Evolutionary conservation across 192 early-diverging fungal species (phyloP).

Genomic region (Gigaspora rosea): DNA sequence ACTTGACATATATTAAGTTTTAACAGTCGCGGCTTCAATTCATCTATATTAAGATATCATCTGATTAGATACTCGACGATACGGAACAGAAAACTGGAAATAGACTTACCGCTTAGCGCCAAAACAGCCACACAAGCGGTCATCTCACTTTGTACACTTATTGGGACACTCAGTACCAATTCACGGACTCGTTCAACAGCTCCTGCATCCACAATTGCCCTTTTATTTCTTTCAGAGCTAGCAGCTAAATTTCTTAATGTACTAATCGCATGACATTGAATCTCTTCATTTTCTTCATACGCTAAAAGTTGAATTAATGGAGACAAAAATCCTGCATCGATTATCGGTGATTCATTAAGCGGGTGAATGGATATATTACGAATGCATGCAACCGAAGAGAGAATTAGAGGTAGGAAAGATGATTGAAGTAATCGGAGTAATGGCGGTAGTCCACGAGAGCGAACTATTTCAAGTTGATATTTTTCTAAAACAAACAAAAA

Average conservation of each 20-base stretch:
- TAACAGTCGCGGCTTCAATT: conserved; percentile 67
- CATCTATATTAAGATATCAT: conserved; percentile 43
- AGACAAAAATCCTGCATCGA: conserved; percentile 76
- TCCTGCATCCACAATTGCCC: conserved; percentile 72
- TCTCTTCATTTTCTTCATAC: conserved; percentile 75
- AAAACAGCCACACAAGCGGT: conserved; percentile 83
- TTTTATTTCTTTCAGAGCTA: conserved; percentile 75
- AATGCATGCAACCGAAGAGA: conserved; percentile 85
- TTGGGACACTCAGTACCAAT: conserved; percentile 55
- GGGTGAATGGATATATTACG: conserved; percentile 90
- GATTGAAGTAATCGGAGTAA: conserved; percentile 76
- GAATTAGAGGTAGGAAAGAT: conserved; percentile 69
- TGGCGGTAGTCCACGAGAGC: conserved; percentile 70
- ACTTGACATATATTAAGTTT: conserved; percentile 64
- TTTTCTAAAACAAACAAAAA: conserved; percentile 64
- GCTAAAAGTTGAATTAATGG: conserved; percentile 63
- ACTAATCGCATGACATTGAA: conserved; percentile 85
- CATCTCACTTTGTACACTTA: conserved; percentile 77
- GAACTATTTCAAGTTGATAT: conserved; percentile 83
- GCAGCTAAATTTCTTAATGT: conserved; percentile 83
- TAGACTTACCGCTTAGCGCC: conserved; percentile 59
- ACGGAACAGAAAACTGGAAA: background rate
- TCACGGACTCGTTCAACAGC: conserved; percentile 71
- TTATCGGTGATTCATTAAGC: conserved; percentile 81
- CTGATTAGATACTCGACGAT: background rate